Evolutionary conservation across 331 rosid species (phyloP), one percentile per base, ranked within the genome.

Genomic region (Malus hybrid): DNA sequence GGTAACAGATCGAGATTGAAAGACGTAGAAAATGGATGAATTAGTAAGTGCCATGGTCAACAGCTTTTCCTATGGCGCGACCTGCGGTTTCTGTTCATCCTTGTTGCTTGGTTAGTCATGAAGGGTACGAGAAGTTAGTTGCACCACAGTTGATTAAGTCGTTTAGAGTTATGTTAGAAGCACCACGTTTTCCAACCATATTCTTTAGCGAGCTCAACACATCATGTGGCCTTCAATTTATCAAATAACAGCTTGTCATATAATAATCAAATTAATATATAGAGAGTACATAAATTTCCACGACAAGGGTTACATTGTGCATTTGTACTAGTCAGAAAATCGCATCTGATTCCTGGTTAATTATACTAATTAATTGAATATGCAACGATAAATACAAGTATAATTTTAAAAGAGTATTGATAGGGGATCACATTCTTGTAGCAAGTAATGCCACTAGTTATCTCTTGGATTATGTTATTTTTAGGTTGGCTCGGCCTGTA

Each of bases 101-200:
- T 32, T 64, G 69, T 29, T 64, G 69, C 42, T 31, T 64, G 69
- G 69, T 64, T 16, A 32, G 44, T 64, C 22, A 16, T 64, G 67
- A 62, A 28, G 56, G 67, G 69, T 64, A 64, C 44, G 69, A 64
- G 69, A 31, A 31, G 69, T 8, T 64, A 31, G 69, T 64, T 31
- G 44, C 22, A 64, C 69, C 69, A 64, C 46, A 64, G 69, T 64
- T 64, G 69, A 64, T 64, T n/a, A 64, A 31, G 69, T 32, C 42
- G 44, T 64, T 9, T 16, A 31, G 69, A 64, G 69, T 31, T 31
- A 64, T 8, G 44, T 32, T 32, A 64, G 69, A 64, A 64, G 20
- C 22, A 32, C 69, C 69, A 64, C 44, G 42, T 16, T 32, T 64
- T 29, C 46, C 16, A 32, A 64, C 24, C 44, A 64, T 14, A 64